Evolutionary conservation across 2,329 filamentous ascomycete species (phyloP), one percentile per base, ranked within the genome.

Genomic region (Orbilia brochopaga): DNA sequence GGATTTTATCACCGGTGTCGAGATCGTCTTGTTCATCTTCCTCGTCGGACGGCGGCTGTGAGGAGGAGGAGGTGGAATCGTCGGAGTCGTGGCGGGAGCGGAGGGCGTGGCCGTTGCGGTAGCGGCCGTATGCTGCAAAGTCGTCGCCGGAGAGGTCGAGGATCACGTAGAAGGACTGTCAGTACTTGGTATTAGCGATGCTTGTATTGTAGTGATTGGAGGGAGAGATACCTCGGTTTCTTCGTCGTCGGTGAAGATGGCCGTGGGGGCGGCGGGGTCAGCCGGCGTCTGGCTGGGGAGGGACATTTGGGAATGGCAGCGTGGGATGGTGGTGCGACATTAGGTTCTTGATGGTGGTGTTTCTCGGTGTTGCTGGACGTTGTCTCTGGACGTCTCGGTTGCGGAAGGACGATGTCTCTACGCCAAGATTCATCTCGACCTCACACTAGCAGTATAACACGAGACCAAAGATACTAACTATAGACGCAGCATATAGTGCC

Each of bases 81-180:
- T 57, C 60, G 19, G 56, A 51, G 15, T 42, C 53, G 59, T 63
- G 27, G 1, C 55, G 15, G 15, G 60, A 60, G 19, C 67, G 67
- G 67, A 64, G 55, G 53, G 53, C 55, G 19, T 54, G 54, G 23
- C 67, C 67, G 48, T 65, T 55, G 50, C 67, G 67, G 60, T 65
- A 72, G 59, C 64, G 59, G 15, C 67, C 67, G 51, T 72, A 72
- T 17, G 67, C 55, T 11, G 67, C 60, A n/a, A 65, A 72, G 32
- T 72, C 67, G 42, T 72, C 67, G 60, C 55, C 60, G 11, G 67
- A 65, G 60, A 72, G 54, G 48, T 72, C 67, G 54, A 72, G 67
- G 56, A 72, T 30, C 32, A 72, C 60, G 60, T 72, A 72, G 60
- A 72, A 72, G 17, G 67, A 72, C 67, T 66, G n/a, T 62, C 53